Evolutionary conservation across 148 eudicot genomes (phyloP), one percentile per base, ranked within the genome.

Genomic region (Dianthus caryophyllus): DNA sequence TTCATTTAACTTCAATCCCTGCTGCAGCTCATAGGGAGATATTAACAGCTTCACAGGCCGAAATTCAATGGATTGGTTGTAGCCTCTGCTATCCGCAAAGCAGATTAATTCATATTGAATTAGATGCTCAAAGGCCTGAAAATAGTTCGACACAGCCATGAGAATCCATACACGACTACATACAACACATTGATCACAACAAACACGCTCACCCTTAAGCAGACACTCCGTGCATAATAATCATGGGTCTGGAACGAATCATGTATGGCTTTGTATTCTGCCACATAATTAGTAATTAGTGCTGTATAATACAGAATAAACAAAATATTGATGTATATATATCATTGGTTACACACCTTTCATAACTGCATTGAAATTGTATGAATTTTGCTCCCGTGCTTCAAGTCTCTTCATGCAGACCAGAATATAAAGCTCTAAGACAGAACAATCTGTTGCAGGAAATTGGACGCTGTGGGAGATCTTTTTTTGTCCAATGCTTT

Each of bases 371-470:
- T 83, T 85, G 78, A 93, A 93, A 77, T 93, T 93, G 84, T 81
- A 84, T 4, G 86, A 75, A 47, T 77, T 87, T 61, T 78, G 85
- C 76, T 93, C 98, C 84, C 81, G 87, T 39, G 80, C 76, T 83
- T 93, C 98, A 58, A 93, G 67, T 79, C 96, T 87, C 81, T 84
- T 89, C 96, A 93, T 85, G 76, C 95, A 93, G 53, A 93, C 91
- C 69, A 93, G 75, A 44, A 89, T 75, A 75, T 84, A 89, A 48
- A 93, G 87, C 71, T 89, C 96, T 60, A 93, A 70, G 67, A 85
- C 67, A 50, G 96, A 93, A 77, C 95, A 93, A 78, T 86, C 96
- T 91, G 89, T 71, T 53, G 47, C 14, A 67, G 69, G 56, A 59
- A 67, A 71, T 56, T 43, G 27, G 10, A 39, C 27, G 27, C 39